phyloP scores from a whole-genome alignment of 2,329 filamentous ascomycete genomes.

The Rhynchosporium agropyri region DNA sequence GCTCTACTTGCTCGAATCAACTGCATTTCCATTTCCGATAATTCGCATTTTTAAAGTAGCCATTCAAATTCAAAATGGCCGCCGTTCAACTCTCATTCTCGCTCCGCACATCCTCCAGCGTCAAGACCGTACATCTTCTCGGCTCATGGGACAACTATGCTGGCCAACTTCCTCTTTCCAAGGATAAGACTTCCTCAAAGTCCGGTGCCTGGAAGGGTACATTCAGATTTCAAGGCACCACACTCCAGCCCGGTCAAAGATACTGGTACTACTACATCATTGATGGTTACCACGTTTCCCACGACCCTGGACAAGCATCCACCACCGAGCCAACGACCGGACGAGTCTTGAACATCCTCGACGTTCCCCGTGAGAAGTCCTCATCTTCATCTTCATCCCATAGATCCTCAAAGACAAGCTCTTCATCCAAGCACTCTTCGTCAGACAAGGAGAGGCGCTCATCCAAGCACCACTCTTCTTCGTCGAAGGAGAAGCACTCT shows the following conservation, averaged over 20 bases:
- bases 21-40: slow-evolving; percentile 40
- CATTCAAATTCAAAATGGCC: slow-evolving; percentile 68
- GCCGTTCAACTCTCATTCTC: slow-evolving; percentile 92
- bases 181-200: slow-evolving; percentile 81
- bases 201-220: slow-evolving; percentile 92
- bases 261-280: slow-evolving; percentile 99
- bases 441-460: slow-evolving; percentile 47
- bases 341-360: slow-evolving; percentile 96
- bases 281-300: slow-evolving; percentile 96
- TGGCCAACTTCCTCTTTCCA: slow-evolving; percentile 91
- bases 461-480: slow-evolving; percentile 48
- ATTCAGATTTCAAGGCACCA: slow-evolving; percentile 89
- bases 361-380: slow-evolving; percentile 68
- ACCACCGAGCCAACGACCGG: slow-evolving; percentile 95
- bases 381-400: slow-evolving; percentile 51
- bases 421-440: slow-evolving; percentile 47
- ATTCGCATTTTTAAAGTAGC: slow-evolving; percentile 39
- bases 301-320: slow-evolving; percentile 88
- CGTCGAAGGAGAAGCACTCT: slow-evolving; percentile 43
- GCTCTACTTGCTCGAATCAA: slow-evolving; percentile 47
- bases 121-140: slow-evolving; percentile 96
- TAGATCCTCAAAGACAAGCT: slow-evolving; percentile 48
- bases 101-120: slow-evolving; percentile 91
- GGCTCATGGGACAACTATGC: slow-evolving; percentile 98
- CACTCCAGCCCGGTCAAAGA: slow-evolving; percentile 83